phyloP scores from a whole-genome alignment of 805 yeast species.

The Pichia exigua region DNA sequence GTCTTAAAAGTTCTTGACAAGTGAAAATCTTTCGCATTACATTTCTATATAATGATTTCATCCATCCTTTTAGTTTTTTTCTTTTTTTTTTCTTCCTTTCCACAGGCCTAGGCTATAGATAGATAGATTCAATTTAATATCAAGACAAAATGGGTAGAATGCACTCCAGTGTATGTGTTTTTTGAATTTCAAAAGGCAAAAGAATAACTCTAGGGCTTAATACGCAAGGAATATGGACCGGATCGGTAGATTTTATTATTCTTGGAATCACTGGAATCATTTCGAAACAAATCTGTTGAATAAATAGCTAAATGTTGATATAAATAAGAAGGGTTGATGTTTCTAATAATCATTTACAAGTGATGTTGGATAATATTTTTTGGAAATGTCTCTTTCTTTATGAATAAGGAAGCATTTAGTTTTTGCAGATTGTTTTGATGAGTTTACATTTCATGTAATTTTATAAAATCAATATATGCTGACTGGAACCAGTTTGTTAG shows the following conservation, averaged over 20 bases:
- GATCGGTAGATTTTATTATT: constrained; percentile 20
- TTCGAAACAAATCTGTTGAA: not conserved
- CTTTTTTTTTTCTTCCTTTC: not conserved
- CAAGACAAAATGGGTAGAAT: constrained; percentile 93
- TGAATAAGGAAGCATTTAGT: not conserved
- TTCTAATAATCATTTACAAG: not conserved
- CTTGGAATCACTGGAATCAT: not conserved
- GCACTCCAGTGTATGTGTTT: constrained; percentile 89
- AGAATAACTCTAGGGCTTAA: constrained; percentile 11
- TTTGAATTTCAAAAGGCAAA: constrained; percentile 7
- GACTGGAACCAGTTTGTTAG: constrained; percentile 45
- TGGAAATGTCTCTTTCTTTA: not conserved
- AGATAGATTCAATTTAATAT: constrained; percentile 2
- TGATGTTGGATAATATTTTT: not conserved
- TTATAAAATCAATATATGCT: constrained; percentile 24
- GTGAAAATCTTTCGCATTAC: not conserved
- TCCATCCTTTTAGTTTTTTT: not conserved
- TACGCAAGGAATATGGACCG: constrained; percentile 28
- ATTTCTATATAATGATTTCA: not conserved
- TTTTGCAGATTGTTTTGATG: not conserved
- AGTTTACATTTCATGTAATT: not conserved
- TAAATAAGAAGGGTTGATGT: not conserved
- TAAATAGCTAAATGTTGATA: not conserved
- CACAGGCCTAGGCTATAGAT: constrained; percentile 10
- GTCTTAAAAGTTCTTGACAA: not conserved